Conservation (phyloP, 2,329 filamentous ascomycete genomes). For the Penicillium sp. region DNA sequence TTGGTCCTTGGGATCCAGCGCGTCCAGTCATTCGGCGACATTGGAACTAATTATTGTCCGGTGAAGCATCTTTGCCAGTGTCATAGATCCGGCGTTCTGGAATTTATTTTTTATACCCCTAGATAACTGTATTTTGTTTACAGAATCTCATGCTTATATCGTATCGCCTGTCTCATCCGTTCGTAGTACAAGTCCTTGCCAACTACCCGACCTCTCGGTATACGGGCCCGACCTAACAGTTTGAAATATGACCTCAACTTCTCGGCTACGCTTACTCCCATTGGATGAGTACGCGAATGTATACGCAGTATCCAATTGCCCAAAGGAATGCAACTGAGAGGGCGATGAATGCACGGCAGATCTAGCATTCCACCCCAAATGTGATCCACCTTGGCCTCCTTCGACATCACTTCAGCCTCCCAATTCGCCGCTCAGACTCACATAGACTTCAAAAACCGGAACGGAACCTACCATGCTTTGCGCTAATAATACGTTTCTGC, state of each 20-base stretch:
- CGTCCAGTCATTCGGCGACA: constrained; percentile 55
- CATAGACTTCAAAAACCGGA: neutral
- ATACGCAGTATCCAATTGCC: too few species aligned
- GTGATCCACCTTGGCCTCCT: neutral
- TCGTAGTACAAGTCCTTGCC: neutral
- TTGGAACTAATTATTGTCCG: constrained; percentile 32
- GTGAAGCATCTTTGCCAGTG: constrained; percentile 1
- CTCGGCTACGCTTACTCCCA: neutral
- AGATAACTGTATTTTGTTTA: constrained; percentile 8
- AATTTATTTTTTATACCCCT: constrained; percentile 19
- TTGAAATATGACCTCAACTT: neutral
- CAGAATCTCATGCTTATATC: neutral
- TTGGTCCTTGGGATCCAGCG: constrained; percentile 95
- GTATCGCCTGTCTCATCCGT: neutral
- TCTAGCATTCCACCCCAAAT: constrained; percentile 11
- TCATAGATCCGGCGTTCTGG: constrained; percentile 13
- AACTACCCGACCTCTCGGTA: neutral
- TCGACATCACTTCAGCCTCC: neutral
- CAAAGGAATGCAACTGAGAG: constrained; percentile 12
- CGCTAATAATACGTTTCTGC: neutral
- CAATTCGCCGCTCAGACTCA: neutral
- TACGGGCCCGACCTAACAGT: neutral
- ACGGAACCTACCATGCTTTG: neutral
- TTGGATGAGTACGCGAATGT: neutral
- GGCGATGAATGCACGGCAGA: constrained; percentile 10